Base-by-base conservation (phyloP, 345 rosid genomes). In the Ceriops decandra region DNA sequence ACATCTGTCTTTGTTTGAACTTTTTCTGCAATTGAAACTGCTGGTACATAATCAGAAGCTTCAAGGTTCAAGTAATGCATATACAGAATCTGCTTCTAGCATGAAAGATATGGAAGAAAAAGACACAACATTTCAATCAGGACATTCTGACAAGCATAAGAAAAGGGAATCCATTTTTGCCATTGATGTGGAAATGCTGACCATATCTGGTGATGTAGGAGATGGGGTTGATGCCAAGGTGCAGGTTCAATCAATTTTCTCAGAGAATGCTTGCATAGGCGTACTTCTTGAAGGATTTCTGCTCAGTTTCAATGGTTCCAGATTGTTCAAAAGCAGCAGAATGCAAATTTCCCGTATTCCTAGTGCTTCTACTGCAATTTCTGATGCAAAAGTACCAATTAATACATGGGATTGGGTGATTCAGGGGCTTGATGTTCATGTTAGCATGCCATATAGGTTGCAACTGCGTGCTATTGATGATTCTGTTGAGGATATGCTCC, bases 391-490 rank as follows among this genome's bases (percentile, higher is more conserved):
- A 70, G 67, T 70, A 56, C 69, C 83, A 57, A 61, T 71, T 27
- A 64, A 73, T 64, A 75, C 57, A 42, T 86, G 91, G 93, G 93
- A 88, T 73, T 88, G 97, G 98, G 95, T 90, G 66, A 81, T 95
- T 80, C 98, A 95, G 83, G 99, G 96, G 63, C 93, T 88, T 72
- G 87, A 88, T 75, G 75, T 90, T 79, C 98, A 91, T 81, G 80
- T 95, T 71, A 83, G 87, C 76, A 68, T 95, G 92, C 97, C 99
- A 61, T 90, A 71, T 85, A 87, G 87, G 83, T 77, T 95, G 82
- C 82, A 92, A 82, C 72, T 95, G 82, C 99, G 99, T 64, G 99
- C 99, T 69, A 86, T 88, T 78, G 97, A 95, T 79, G 99, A 95
- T 83, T 80, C 99, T 19, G 46, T 91, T 71, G 99, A 91, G 87